Evolutionary conservation across 352 stramenopile species (phyloP).

Genomic region (Aphanomyces stellatus): DNA sequence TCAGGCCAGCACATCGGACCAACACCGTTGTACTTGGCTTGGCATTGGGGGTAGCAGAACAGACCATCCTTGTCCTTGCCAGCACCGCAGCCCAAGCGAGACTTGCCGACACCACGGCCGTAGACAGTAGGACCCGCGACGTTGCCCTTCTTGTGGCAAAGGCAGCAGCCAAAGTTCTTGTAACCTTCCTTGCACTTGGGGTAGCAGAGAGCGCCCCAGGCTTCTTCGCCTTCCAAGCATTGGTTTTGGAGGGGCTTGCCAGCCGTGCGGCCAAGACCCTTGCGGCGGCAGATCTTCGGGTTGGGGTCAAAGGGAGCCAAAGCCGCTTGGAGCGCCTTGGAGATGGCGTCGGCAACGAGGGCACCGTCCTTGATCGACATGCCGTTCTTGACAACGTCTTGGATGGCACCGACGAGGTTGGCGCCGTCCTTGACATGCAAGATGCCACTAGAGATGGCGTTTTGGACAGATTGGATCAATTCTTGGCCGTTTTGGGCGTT

Average conservation of each 20-base stretch:
- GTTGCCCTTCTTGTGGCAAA: constrained; percentile 16
- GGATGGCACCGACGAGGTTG: constrained; percentile 1
- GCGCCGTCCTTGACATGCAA: neutral
- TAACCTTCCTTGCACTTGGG: constrained; percentile 16
- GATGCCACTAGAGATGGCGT: neutral
- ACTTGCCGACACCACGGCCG: no score
- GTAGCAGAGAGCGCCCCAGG: constrained; percentile 6
- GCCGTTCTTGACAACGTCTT: neutral
- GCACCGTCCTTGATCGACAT: constrained; percentile 1
- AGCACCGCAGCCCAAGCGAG: no score
- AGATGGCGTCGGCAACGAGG: neutral
- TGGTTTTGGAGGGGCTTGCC: constrained; percentile 1
- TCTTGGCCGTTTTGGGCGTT: neutral
- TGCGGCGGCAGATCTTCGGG: neutral
- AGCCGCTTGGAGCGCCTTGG: neutral
- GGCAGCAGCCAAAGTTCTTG: constrained; percentile 7
- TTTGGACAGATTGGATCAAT: neutral
- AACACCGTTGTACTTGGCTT: no score
- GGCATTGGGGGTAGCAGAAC: no score
- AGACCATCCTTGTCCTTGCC: no score
- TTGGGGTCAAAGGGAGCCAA: neutral
- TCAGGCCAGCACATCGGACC: no score
- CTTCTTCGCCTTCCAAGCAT: neutral
- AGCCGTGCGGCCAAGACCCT: neutral
- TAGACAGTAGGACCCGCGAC: no score